Percentiles rank a stretch among this genome's conserved stretches.
Evolutionary conservation across 176 grass and related monocot genomes (phyloP).

Genomic region (Raddia guianensis): DNA sequence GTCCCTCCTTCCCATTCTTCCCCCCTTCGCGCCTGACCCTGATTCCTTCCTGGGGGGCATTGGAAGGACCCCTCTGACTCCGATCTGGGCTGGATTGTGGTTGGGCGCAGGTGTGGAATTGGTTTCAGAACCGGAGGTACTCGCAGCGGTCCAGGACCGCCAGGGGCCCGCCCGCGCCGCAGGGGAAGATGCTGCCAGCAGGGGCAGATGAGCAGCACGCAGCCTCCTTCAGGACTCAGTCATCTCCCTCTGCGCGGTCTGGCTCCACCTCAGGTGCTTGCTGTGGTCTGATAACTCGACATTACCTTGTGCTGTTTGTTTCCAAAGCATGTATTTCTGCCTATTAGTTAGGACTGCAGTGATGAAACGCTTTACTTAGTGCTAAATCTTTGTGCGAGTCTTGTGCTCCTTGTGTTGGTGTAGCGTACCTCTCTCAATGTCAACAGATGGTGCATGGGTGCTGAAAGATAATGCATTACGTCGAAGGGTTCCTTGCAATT

Average conservation of each 20-base stretch:
- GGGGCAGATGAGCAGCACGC: conserved; percentile 53
- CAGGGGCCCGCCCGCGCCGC: conserved; percentile 30
- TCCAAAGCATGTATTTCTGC: background rate
- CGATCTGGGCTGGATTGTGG: background rate
- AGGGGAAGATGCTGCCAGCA: conserved; percentile 45
- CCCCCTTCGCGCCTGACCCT: too few relatives aligned
- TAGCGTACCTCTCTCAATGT: background rate
- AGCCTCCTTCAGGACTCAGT: conserved; percentile 41
- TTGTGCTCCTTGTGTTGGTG: background rate
- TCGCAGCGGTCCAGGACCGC: conserved; percentile 76
- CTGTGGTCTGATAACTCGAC: background rate
- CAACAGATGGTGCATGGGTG: background rate
- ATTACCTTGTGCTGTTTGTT: background rate
- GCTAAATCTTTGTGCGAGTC: background rate
- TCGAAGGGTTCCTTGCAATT: background rate
- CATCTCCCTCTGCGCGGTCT: conserved; percentile 32
- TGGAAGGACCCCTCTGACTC: background rate
- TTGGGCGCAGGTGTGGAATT: conserved; percentile 88
- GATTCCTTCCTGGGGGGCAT: background rate
- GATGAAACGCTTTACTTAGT: background rate
- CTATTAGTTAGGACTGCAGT: background rate
- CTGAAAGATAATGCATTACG: background rate
- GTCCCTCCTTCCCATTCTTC: background rate
- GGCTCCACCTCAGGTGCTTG: conserved; percentile 59
- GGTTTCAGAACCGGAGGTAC: conserved; percentile 99